phyloP scores from a whole-genome alignment of 2,329 filamentous ascomycete species.

The Pseudogymnoascus sp. region DNA sequence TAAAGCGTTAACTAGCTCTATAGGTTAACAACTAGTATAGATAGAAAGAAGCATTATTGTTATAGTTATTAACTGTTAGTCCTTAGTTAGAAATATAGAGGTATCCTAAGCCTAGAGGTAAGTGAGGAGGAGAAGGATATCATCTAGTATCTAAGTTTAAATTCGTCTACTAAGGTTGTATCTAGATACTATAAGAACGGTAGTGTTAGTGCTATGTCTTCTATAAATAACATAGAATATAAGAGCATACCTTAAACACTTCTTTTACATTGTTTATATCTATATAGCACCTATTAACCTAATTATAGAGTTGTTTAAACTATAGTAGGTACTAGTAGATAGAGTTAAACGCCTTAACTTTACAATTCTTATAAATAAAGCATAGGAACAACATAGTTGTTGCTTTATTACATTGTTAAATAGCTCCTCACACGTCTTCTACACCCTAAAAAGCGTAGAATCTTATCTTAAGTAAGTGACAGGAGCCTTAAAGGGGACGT shows the following conservation, averaged over 20 bases:
- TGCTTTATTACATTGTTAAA: neutral
- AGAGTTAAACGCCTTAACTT: conserved; percentile 18
- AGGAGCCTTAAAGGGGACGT: neutral
- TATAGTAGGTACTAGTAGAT: conserved; percentile 19
- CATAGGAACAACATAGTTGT: conserved; percentile 10
- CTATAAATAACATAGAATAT: too few species aligned
- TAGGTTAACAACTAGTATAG: too few species aligned
- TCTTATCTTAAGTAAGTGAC: neutral
- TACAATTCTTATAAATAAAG: conserved; percentile 6
- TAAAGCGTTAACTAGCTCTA: too few species aligned
- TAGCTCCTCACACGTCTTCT: neutral
- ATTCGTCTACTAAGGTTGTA: too few species aligned
- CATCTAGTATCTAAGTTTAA: neutral
- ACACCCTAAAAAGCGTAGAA: conserved; percentile 2
- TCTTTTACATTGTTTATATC: conserved; percentile 17
- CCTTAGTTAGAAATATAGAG: conserved; percentile 18
- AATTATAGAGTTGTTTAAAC: too few species aligned
- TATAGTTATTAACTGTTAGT: conserved; percentile 15
- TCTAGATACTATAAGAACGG: too few species aligned
- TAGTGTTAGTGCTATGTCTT: too few species aligned
- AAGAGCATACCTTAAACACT: too few species aligned
- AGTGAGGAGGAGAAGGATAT: conserved; percentile 19
- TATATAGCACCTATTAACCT: too few species aligned
- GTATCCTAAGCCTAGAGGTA: conserved; percentile 17
- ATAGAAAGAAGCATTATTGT: conserved; percentile 16